Conservation (phyloP, 805 yeast genomes). For the Metschnikowia reukaufii region DNA sequence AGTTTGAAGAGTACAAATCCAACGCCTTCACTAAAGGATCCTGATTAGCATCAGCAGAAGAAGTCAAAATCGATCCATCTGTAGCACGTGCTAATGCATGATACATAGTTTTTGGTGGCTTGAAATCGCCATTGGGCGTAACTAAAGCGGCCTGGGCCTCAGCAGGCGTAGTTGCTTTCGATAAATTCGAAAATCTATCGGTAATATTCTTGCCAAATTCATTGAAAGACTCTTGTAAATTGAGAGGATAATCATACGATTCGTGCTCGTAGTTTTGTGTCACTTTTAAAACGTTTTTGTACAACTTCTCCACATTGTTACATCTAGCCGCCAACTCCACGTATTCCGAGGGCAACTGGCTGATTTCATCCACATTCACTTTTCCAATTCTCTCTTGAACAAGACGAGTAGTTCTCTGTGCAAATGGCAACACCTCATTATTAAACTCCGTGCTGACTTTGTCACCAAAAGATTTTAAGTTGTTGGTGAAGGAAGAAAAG, state of each 20-base stretch:
- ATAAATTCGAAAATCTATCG: slow-evolving; percentile 61
- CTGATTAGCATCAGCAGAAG: slow-evolving; percentile 38
- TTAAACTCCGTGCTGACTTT: slow-evolving; percentile 56
- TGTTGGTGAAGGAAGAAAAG: slow-evolving; percentile 42
- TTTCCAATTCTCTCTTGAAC: slow-evolving; percentile 79
- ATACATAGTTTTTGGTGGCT: slow-evolving; percentile 76
- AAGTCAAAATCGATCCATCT: slow-evolving; percentile 46
- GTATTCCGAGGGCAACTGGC: slow-evolving; percentile 79
- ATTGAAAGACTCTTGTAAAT: slow-evolving; percentile 69
- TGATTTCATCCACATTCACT: slow-evolving; percentile 64
- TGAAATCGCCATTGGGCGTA: slow-evolving; percentile 41
- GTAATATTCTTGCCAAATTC: slow-evolving; percentile 69
- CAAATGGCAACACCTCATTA: slow-evolving; percentile 56
- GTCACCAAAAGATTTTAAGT: slow-evolving; percentile 41
- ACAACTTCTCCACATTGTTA: slow-evolving; percentile 41
- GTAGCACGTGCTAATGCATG: slow-evolving; percentile 82
- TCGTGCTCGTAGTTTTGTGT: slow-evolving; percentile 65
- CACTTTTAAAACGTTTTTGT: slow-evolving; percentile 43
- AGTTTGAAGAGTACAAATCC: slow-evolving; percentile 64
- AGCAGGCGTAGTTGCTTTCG: slow-evolving; percentile 72
- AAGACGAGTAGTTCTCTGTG: slow-evolving; percentile 76
- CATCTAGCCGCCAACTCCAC: slow-evolving; percentile 45
- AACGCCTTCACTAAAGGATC: slow-evolving; percentile 62
- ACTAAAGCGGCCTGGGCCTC: slow-evolving; percentile 77
- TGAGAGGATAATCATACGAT: slow-evolving; percentile 80